Conservation (phyloP, 73 alveolate species). For the Tetrahymena borealis region DNA sequence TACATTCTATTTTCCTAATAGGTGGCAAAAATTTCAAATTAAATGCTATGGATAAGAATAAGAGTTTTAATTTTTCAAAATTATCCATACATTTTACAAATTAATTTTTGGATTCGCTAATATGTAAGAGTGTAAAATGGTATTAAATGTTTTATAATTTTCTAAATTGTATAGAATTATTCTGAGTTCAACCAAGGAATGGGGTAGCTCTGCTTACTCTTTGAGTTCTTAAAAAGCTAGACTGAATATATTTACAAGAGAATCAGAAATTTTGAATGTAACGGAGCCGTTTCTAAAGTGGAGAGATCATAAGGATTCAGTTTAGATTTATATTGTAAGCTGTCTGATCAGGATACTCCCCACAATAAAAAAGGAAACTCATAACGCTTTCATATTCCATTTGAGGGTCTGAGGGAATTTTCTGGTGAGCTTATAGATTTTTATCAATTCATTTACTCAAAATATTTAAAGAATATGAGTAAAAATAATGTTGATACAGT, state of each 20-base stretch:
- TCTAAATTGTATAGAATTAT: neutral
- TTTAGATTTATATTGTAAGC: neutral
- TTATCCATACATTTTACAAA: too few relatives aligned
- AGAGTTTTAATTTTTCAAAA: too few relatives aligned
- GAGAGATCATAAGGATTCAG: neutral
- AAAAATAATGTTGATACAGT: neutral
- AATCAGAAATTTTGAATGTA: neutral
- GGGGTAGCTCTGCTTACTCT: neutral
- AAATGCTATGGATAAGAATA: too few relatives aligned
- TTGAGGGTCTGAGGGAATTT: neutral
- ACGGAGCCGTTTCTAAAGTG: neutral
- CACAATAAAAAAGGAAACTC: neutral
- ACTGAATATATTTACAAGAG: neutral
- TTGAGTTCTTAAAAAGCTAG: neutral
- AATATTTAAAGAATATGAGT: neutral
- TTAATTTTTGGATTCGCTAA: too few relatives aligned
- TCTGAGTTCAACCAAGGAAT: neutral
- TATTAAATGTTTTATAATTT: neutral
- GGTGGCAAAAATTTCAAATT: too few relatives aligned
- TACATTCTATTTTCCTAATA: too few relatives aligned
- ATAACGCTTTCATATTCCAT: neutral
- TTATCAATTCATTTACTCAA: neutral
- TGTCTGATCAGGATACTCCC: neutral
- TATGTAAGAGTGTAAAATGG: too few relatives aligned
- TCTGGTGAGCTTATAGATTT: neutral